Conservation (phyloP, 2,329 filamentous ascomycete genomes). For the Tolypocladium cylindrosporum region DNA sequence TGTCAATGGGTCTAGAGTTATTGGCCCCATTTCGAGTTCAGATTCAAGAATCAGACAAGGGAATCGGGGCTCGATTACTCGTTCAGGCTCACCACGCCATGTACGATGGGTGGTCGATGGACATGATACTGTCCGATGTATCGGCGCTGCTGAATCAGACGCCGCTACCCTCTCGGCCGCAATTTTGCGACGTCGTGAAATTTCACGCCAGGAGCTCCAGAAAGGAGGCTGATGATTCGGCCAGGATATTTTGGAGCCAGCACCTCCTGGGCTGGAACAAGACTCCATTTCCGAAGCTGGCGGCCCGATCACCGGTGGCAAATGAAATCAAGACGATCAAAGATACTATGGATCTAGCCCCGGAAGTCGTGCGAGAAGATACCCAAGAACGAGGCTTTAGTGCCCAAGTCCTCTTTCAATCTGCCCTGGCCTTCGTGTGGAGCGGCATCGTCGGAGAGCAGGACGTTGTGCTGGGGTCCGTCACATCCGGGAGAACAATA, state of each 20-base stretch:
- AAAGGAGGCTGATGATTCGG: conserved; percentile 23
- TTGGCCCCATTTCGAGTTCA: conserved; percentile 55
- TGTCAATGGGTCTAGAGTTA: conserved; percentile 25
- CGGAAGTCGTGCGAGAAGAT: conserved; percentile 14
- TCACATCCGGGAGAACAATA: conserved; percentile 74
- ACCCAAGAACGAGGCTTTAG: conserved; percentile 38
- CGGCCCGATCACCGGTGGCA: conserved; percentile 14
- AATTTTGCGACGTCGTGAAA: conserved; percentile 50
- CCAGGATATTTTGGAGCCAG: conserved; percentile 60
- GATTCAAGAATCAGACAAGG: conserved; percentile 21
- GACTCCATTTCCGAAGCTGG: conserved; percentile 42
- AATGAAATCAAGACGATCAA: conserved; percentile 7
- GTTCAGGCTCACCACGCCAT: conserved; percentile 69
- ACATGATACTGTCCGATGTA: conserved; percentile 62
- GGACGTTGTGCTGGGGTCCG: conserved; percentile 67
- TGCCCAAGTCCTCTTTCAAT: conserved; percentile 66
- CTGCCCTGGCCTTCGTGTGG: conserved; percentile 57
- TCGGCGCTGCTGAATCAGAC: conserved; percentile 31
- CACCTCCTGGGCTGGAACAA: conserved; percentile 49
- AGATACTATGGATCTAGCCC: conserved; percentile 8
- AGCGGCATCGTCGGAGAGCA: conserved; percentile 49
- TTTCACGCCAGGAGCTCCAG: conserved; percentile 29
- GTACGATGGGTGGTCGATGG: conserved; percentile 91
- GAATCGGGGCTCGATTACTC: conserved; percentile 21
- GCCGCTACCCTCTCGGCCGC: conserved; percentile 30